These are phyloP conservation scores for Fremontodendron californicum DNA, from an alignment of 345 rosid species.

Conservation along the genomic window DNA sequence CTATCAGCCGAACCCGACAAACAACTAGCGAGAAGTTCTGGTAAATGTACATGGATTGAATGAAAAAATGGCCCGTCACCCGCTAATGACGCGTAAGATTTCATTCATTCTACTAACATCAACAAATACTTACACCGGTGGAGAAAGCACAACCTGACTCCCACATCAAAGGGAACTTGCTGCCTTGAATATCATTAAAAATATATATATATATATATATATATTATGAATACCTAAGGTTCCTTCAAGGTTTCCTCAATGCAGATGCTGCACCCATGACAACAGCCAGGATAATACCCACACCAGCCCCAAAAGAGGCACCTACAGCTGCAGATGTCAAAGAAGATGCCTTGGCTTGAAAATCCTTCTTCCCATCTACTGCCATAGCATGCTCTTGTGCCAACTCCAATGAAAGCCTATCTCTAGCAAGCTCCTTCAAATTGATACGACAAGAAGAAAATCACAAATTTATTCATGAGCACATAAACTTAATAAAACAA, in stretches of 20 bases:
- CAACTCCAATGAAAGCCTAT: constrained; percentile 53
- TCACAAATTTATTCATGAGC: not conserved
- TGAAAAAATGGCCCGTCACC: not conserved
- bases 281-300: constrained; percentile 80
- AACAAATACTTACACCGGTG: not conserved
- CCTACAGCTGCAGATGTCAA: constrained; percentile 84
- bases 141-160: not conserved
- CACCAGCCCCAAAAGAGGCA: constrained; percentile 93
- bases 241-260: constrained; percentile 70
- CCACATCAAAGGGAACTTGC: not conserved
- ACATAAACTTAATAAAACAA: constrained; percentile 5
- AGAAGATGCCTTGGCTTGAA: constrained; percentile 56
- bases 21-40: not conserved
- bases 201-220: too few species aligned
- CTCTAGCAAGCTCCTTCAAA: constrained; percentile 70
- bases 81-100: not conserved
- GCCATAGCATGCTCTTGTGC: constrained; percentile 47
- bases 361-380: constrained; percentile 27
- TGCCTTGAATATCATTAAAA: constrained; percentile 1
- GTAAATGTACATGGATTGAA: not conserved
- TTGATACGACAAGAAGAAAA: constrained; percentile 10
- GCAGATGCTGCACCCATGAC: constrained; percentile 98
- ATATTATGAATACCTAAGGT: constrained; percentile 12
- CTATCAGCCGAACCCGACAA: not conserved
- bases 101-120: not conserved